phyloP scores from a whole-genome alignment of 257 asterid genomes.

The Ophiorrhiza pumila region DNA sequence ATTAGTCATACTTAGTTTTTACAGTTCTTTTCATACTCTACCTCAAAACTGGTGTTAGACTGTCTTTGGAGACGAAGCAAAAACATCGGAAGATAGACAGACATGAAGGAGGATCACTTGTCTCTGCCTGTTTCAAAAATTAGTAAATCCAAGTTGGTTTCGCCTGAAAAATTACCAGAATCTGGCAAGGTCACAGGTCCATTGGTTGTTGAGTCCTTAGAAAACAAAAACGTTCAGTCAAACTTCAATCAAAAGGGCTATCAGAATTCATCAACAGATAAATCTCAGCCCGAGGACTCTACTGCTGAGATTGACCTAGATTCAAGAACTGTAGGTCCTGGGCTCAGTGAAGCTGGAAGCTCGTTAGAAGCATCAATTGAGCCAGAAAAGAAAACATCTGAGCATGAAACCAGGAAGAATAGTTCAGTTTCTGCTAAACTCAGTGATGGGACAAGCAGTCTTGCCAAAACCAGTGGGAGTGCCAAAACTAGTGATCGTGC shows the following conservation, averaged over 20 bases:
- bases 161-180: conserved; percentile 18
- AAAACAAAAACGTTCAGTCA: background rate
- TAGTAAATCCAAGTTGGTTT: conserved; percentile 11
- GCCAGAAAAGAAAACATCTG: conserved; percentile 25
- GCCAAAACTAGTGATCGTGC: conserved; percentile 21
- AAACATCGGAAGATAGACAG: conserved; percentile 11
- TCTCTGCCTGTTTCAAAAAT: conserved; percentile 16
- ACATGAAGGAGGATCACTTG: conserved; percentile 7
- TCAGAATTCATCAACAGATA: conserved; percentile 18
- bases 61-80: conserved; percentile 9
- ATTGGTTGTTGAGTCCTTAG: background rate
- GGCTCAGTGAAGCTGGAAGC: conserved; percentile 18
- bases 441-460: conserved; percentile 24
- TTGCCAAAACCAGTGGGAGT: conserved; percentile 26
- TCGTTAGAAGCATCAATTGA: conserved; percentile 22
- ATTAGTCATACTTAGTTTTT: conserved; percentile 13
- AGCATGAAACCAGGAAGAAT: conserved; percentile 19
- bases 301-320: conserved; percentile 21
- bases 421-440: conserved; percentile 32
- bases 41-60: conserved; percentile 24
- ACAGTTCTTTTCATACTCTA: conserved; percentile 1
- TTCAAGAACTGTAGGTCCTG: conserved; percentile 17
- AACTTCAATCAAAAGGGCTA: conserved; percentile 11
- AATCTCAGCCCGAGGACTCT: conserved; percentile 20
- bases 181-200: conserved; percentile 16